These are phyloP conservation scores for Cyberlindnera mycetangii DNA, from an alignment of 805 yeast genomes.

Conservation along the genomic window DNA sequence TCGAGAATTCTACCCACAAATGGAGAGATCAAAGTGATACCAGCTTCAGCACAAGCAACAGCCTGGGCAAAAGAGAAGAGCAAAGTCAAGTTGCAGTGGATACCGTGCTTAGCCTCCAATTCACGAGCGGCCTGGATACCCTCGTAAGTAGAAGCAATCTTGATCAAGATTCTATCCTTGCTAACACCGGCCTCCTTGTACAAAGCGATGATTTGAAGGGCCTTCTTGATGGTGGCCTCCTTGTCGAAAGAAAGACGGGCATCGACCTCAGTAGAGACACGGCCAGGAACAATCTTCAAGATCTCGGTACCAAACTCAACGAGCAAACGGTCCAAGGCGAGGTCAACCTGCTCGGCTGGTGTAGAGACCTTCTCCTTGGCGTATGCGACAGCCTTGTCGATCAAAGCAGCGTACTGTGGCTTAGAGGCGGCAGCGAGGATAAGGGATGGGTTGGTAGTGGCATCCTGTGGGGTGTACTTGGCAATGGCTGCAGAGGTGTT, in stretches of 20 bases:
- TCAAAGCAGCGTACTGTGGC: slow-evolving; percentile 81
- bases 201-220: slow-evolving; percentile 81
- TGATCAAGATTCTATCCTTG: slow-evolving; percentile 90
- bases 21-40: slow-evolving; percentile 94
- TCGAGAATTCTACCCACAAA: slow-evolving; percentile 99
- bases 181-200: slow-evolving; percentile 82
- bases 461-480: slow-evolving; percentile 97
- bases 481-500: slow-evolving; percentile 56
- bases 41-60: slow-evolving; percentile 98
- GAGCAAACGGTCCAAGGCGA: slow-evolving; percentile 87
- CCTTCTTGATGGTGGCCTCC: slow-evolving; percentile 91
- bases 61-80: slow-evolving; percentile 96
- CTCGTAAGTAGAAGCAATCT: slow-evolving; percentile 98
- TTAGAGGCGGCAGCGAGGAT: slow-evolving; percentile 94
- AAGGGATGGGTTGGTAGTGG: slow-evolving; percentile 98
- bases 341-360: slow-evolving; percentile 60
- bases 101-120: slow-evolving; percentile 83
- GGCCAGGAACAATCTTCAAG: slow-evolving; percentile 93
- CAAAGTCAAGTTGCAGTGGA: slow-evolving; percentile 93
- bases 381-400: slow-evolving; percentile 86
- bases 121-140: slow-evolving; percentile 99
- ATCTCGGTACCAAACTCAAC: slow-evolving; percentile 97
- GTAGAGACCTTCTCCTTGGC: slow-evolving; percentile 59
- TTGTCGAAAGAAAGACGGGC: slow-evolving; percentile 97
- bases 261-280: slow-evolving; percentile 98